These are phyloP conservation scores for Eutrema salsugineum DNA, from an alignment of 441 rosid species.

Conservation along the genomic window DNA sequence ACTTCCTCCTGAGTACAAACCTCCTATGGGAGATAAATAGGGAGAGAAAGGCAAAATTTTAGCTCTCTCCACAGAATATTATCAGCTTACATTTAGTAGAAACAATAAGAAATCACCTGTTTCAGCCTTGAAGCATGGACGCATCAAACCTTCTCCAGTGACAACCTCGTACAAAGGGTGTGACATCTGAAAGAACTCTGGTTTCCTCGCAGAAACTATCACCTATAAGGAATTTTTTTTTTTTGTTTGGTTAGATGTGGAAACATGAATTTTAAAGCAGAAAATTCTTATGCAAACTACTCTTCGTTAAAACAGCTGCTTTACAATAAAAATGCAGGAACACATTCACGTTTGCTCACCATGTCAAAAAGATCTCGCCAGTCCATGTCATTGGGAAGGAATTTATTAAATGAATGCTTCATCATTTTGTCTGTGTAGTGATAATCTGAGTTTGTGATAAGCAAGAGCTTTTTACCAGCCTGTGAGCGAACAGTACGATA, in stretches of 20 bases:
- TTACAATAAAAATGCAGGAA: neutral
- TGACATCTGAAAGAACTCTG: slow-evolving; percentile 98
- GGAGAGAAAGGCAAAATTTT: neutral
- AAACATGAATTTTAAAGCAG: neutral
- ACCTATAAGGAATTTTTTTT: slow-evolving; percentile 43
- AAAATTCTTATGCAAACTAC: neutral
- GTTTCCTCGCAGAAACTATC: slow-evolving; percentile 96
- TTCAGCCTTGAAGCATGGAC: slow-evolving; percentile 90
- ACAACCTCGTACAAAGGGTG: slow-evolving; percentile 97
- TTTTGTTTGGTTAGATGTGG: neutral
- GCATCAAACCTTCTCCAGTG: slow-evolving; percentile 94
- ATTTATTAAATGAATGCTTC: slow-evolving; percentile 92
- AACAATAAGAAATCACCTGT: slow-evolving; percentile 53
- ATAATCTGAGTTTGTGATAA: slow-evolving; percentile 94
- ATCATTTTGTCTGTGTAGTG: slow-evolving; percentile 97
- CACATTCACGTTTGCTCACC: slow-evolving; percentile 37
- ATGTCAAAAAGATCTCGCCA: slow-evolving; percentile 96
- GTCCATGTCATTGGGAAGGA: slow-evolving; percentile 86
- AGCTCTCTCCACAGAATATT: neutral
- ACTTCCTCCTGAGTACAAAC: slow-evolving; percentile 95
- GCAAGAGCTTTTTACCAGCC: slow-evolving; percentile 97
- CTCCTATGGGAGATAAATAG: slow-evolving; percentile 48
- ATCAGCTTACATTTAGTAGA: neutral
- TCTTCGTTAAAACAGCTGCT: neutral
- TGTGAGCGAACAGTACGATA: slow-evolving; percentile 32